Evolutionary conservation across 2,329 filamentous ascomycete genomes (phyloP).

Genomic region (Trichoderma simmonsii): DNA sequence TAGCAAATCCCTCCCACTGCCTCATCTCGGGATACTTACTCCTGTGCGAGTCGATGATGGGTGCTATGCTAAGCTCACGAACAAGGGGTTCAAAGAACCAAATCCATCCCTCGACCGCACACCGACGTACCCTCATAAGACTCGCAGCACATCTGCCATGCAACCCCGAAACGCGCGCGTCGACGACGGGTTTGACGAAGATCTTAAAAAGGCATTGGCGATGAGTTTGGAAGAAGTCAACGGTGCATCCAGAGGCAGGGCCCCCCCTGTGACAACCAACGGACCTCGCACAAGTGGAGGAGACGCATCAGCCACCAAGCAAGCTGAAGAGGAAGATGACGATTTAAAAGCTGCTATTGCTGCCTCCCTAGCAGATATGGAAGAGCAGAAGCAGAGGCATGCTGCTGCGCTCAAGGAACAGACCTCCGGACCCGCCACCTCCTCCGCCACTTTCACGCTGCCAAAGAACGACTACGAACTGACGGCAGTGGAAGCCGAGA

Average conservation of each 20-base stretch:
- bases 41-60: conserved; percentile 94
- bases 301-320: conserved; percentile 37
- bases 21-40: conserved; percentile 87
- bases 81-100: conserved; percentile 51
- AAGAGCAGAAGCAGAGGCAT: conserved; percentile 93
- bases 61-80: conserved; percentile 84
- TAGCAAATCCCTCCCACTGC: conserved; percentile 79
- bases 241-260: conserved; percentile 69
- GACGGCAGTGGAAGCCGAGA: conserved; percentile 89
- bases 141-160: conserved; percentile 67
- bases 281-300: conserved; percentile 38
- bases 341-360: conserved; percentile 94
- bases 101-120: conserved; percentile 48
- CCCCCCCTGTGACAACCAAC: conserved; percentile 51
- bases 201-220: conserved; percentile 86
- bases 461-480: conserved; percentile 94
- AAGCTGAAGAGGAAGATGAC: conserved; percentile 81
- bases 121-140: conserved; percentile 56
- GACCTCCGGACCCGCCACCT: conserved; percentile 45
- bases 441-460: conserved; percentile 50
- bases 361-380: conserved; percentile 92
- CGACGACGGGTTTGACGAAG: conserved; percentile 90
- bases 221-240: conserved; percentile 97
- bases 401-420: conserved; percentile 80
- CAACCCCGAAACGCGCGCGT: conserved; percentile 85